Base-by-base conservation (phyloP, 1,284 basidiomycete genomes). In the Tilletia indica region DNA sequence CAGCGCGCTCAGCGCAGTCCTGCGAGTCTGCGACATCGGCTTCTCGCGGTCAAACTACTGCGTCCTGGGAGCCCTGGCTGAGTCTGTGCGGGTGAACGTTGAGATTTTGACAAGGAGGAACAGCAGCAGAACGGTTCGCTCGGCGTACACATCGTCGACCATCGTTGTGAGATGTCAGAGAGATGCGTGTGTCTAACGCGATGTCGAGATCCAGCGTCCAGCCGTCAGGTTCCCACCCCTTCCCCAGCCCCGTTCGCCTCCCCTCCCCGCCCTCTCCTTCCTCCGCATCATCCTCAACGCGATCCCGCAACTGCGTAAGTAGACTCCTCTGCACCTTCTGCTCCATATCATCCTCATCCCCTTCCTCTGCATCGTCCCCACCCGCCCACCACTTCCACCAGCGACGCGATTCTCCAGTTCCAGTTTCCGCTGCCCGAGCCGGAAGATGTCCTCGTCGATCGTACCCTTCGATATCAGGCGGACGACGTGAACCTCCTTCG, bases 391-490 rank as follows among this genome's bases (percentile, higher is more conserved):
- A 19, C 54, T 54, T 36, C 64, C 76, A 9, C 78, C 80, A 12
- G 80, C 78, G 5, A 83, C 82, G 0, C 76, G 75, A 25, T 83
- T 79, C 5, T 81, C 82, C 4, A 83, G 70, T 63, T 81, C 75
- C 31, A 83, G 71, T 73, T 83, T 83, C 14, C 76, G 71, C 36
- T 77, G 74, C 9, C 73, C 73, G 36, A 74, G 70, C 6, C 61
- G 45, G 9, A 42, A 48, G 25, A 73, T 73, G 48, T 71, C 61
- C 12, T 73, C 70, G 80, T 98, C 96, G 75, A 99, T 97, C 0
- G 93, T 95, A 14, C 91, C 93, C 73, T 89, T 90, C 1, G 93
- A 91, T 78, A 98, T 93, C n/a, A 99, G 87, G 83, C 95, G 97
- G 82, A 97, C 90, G 3, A 99, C 93, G 0, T 89, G 87, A 3